These are phyloP conservation scores for Stereum hirsutum DNA, from an alignment of 1,284 basidiomycete genomes.

Conservation along the genomic window DNA sequence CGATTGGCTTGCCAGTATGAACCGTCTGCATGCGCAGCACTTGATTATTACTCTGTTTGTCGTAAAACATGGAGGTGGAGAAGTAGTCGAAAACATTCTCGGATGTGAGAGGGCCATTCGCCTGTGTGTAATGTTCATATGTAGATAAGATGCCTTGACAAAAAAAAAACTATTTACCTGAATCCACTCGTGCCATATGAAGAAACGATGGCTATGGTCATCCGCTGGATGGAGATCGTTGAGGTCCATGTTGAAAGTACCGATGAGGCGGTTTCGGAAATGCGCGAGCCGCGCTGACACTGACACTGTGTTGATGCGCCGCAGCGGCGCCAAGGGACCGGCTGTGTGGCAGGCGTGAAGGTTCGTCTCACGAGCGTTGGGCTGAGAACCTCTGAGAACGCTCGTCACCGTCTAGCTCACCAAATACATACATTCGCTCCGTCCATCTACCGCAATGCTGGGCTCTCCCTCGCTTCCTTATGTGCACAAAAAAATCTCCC, in stretches of 20 bases:
- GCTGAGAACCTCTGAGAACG: not conserved
- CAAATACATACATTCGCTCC: not conserved
- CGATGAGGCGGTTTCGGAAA: not conserved
- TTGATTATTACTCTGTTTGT: slow-evolving; percentile 85
- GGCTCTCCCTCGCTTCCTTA: not conserved
- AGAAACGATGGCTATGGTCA: slow-evolving; percentile 71
- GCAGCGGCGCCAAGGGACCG: not conserved
- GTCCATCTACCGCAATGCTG: not conserved
- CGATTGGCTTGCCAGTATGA: slow-evolving; percentile 60
- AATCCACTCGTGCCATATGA: slow-evolving; percentile 84
- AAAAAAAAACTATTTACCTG: slow-evolving; percentile 32
- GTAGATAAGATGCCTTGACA: slow-evolving; percentile 7
- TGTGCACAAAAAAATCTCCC: not conserved
- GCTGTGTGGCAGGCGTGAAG: not conserved
- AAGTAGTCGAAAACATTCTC: slow-evolving; percentile 84
- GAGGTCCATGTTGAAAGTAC: slow-evolving; percentile 40
- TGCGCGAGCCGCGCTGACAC: not conserved
- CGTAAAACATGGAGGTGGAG: slow-evolving; percentile 80
- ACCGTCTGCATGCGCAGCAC: slow-evolving; percentile 84
- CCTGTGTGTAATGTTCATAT: slow-evolving; percentile 29
- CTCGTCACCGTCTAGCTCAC: not conserved
- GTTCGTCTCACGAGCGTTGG: not conserved
- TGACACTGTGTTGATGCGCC: not conserved
- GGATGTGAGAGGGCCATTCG: slow-evolving; percentile 62
- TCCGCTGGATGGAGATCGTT: slow-evolving; percentile 69